Evolutionary conservation across 2,329 filamentous ascomycete genomes (phyloP).

Genomic region (Trichoderma pleuroti): DNA sequence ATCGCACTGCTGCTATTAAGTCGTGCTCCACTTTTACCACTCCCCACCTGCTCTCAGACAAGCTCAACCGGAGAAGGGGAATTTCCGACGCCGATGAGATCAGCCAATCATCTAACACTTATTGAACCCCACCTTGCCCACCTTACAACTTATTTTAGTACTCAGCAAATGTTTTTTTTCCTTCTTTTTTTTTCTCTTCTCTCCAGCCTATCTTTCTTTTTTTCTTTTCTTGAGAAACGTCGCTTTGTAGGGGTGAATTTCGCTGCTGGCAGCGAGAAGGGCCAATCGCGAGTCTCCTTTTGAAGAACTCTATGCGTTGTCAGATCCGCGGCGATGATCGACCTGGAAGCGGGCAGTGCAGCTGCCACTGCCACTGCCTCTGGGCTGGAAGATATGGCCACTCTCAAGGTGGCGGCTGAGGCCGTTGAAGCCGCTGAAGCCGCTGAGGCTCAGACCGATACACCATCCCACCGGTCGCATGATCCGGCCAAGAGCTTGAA

Average conservation of each 20-base stretch:
- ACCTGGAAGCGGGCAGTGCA: conserved; percentile 11
- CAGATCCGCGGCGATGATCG: conserved; percentile 10
- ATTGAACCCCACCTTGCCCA: neutral
- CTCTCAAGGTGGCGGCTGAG: conserved; percentile 21
- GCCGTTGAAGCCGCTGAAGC: conserved; percentile 17
- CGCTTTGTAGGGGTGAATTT: conserved; percentile 1
- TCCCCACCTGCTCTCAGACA: neutral
- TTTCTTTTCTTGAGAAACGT: neutral
- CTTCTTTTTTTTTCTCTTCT: neutral
- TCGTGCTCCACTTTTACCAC: neutral
- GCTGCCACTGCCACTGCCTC: conserved; percentile 2
- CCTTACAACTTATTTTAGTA: neutral
- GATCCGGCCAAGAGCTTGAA: conserved; percentile 73
- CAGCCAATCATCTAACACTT: neutral
- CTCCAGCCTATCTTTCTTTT: neutral
- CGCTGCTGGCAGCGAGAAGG: neutral
- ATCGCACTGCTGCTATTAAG: neutral
- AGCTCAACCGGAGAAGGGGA: neutral
- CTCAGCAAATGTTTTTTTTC: neutral
- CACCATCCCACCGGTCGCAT: conserved; percentile 65
- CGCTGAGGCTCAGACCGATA: conserved; percentile 19
- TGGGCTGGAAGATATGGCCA: conserved; percentile 26
- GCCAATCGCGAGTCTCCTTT: neutral
- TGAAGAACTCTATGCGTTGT: neutral
- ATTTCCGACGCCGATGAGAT: neutral